Evolutionary conservation across 2,329 filamentous ascomycete species (phyloP).

Genomic region (Botrytis cinerea): DNA sequence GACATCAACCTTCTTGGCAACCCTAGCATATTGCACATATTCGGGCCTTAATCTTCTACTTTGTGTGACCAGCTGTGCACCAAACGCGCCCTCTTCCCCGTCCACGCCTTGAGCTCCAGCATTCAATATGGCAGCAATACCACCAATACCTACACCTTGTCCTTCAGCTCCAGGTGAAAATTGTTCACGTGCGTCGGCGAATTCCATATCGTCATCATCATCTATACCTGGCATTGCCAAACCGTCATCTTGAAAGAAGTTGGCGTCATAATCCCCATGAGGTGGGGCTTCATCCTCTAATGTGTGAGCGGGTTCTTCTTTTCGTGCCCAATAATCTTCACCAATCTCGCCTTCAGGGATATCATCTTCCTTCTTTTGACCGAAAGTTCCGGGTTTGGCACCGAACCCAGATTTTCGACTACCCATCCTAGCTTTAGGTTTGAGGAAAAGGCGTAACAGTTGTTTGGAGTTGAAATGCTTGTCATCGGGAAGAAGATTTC

Average conservation of each 20-base stretch:
- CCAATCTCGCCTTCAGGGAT: conserved; percentile 78
- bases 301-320: conserved; percentile 53
- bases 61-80: conserved; percentile 67
- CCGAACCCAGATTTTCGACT: conserved; percentile 59
- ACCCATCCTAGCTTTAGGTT: conserved; percentile 84
- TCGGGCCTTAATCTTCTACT: conserved; percentile 64
- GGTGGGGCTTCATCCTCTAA: conserved; percentile 59
- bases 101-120: conserved; percentile 49
- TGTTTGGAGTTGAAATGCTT: conserved; percentile 97
- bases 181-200: conserved; percentile 78
- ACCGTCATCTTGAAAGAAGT: conserved; percentile 93
- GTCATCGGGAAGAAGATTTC: conserved; percentile 92
- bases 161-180: conserved; percentile 65
- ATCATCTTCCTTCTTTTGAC: conserved; percentile 53
- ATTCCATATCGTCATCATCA: conserved; percentile 69
- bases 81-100: conserved; percentile 51
- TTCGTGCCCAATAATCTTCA: conserved; percentile 89
- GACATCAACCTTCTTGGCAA: conserved; percentile 72
- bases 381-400: conserved; percentile 47
- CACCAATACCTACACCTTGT: conserved; percentile 49
- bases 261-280: conserved; percentile 86
- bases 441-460: conserved; percentile 85
- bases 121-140: conserved; percentile 53
- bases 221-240: conserved; percentile 64
- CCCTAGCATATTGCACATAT: conserved; percentile 69